Evolutionary conservation across 2,329 filamentous ascomycete genomes (phyloP).

Genomic region (Exophiala aquamarina): DNA sequence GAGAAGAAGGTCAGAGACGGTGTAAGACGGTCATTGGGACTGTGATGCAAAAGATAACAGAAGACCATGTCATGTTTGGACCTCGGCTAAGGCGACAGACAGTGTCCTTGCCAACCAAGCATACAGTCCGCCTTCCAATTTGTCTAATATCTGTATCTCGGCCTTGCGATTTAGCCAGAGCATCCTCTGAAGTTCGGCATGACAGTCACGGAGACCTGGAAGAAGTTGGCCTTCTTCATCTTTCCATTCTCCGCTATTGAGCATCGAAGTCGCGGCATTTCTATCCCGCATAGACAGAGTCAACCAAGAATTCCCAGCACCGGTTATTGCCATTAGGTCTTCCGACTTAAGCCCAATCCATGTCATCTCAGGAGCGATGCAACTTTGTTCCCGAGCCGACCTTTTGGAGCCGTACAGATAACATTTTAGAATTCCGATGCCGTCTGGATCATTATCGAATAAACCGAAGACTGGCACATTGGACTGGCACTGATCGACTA

Average conservation of each 20-base stretch:
- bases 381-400: constrained; percentile 54
- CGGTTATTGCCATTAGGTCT: constrained; percentile 35
- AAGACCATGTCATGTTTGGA: not conserved
- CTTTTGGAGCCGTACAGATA: constrained; percentile 62
- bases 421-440: constrained; percentile 61
- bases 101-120: constrained; percentile 38
- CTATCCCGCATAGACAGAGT: constrained; percentile 15
- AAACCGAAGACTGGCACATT: constrained; percentile 51
- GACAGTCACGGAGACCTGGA: constrained; percentile 36
- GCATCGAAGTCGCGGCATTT: constrained; percentile 39
- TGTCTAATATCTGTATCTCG: constrained; percentile 59
- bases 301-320: constrained; percentile 20
- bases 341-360: constrained; percentile 59
- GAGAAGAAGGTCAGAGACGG: constrained; percentile 81
- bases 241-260: constrained; percentile 55
- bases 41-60: constrained; percentile 37
- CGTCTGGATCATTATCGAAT: constrained; percentile 63
- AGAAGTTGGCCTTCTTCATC: constrained; percentile 47
- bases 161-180: constrained; percentile 62
- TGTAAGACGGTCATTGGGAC: constrained; percentile 74
- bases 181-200: constrained; percentile 59
- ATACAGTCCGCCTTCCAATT: constrained; percentile 41
- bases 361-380: constrained; percentile 48
- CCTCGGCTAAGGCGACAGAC: not conserved
- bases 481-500: constrained; percentile 33